Base-by-base conservation (phyloP, 805 yeast species). In the Ogataea allantospora region DNA sequence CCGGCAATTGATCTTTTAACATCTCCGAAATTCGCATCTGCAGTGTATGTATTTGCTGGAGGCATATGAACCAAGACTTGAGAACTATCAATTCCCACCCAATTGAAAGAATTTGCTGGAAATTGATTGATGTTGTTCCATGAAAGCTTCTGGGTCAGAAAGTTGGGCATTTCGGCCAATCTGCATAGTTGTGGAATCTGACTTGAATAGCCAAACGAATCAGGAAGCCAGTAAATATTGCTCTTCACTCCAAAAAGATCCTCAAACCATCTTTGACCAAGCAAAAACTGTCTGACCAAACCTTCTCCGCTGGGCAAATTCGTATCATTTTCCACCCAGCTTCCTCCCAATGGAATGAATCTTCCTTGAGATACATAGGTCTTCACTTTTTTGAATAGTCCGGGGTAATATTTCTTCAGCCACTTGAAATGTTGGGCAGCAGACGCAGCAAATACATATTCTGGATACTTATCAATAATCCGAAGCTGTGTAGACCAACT, bases 241-340 rank as follows among this genome's bases (percentile, higher is more conserved):
- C 91, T 78, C 37, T 83, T 75, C 22, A 67, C 51, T 3, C 95
- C 96, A 65, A 91, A 93, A 53, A 88, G 76, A 43, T 80, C 73
- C 54, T 80, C 71, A 55, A 85, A 86, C 60, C 82, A 88, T 35
- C 93, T 68, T 66, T 91, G 99, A 13, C 99, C 99, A 42, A 85
- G 76, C 37, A 89, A 67, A 53, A 89, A 86, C 57, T 91, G 99
- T 48, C 99, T 76, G 5, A 80, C 79, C 39, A 91, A 67, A 0
- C 96, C 83, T 62, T 91, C 99, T 29, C 98, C 97, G 45, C 77
- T 70, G n/a, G 99, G 99, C 65, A 91, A 71, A 62, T 91, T 91
- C 8, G 98, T 91, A 60, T 91, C 99, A 59, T 88, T 83, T 63
- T 91, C 99, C 28, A 93, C 98, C 98, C 98, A 91, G 0, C 96